Base-by-base conservation (phyloP, 495 filamentous ascomycete species). In the Penicillium soppii region DNA sequence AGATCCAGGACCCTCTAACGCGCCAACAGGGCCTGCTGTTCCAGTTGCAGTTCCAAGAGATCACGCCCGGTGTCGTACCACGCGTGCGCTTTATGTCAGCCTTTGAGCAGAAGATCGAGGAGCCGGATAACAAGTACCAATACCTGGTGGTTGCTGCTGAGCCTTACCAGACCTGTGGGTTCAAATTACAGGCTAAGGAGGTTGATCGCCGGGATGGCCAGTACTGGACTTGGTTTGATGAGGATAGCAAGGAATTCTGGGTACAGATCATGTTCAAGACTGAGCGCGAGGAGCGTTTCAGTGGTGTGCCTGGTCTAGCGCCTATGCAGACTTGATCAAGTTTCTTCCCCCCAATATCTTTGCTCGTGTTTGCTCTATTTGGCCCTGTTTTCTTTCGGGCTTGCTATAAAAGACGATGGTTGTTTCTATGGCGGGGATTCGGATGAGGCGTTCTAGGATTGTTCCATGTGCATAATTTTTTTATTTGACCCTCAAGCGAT, bases 211-310 rank as follows among this genome's bases (percentile, higher is more conserved):
- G 88, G 13, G 89, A 90, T 51, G 94, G 86, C 7, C 79, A 83
- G 62, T 94, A 91, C 67, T 97, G 90, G 84, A 88, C 84, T 25
- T 96, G 90, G 85, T 99, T 94, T 74, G 95, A 97, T 75, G 84
- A 87, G 54, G 94, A 99, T 70, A 82, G 84, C 47, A 97, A 97
- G 80, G 92, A 97, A 75, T 97, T 95, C 63, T 97, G 91, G 89
- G 78, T 97, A n/a, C 94, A 97, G 78, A 80, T 99, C 44, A 89
- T 97, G 80, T 99, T 97, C 75, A 92, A 97, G 82, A 97, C 95
- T 32, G 94, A 99, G 78, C 81, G 94, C 44, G 94, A 97, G 76
- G 94, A 97, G 80, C 75, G 94, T 54, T 97, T 95, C 66, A 89
- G 85, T 62, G 91, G 90, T 63, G 95, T 96, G 43, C 94, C 94